Evolutionary conservation across 768 basidiomycete genomes (phyloP), one percentile per base, ranked within the genome.

Genomic region (Rhodotorula toruloides): DNA sequence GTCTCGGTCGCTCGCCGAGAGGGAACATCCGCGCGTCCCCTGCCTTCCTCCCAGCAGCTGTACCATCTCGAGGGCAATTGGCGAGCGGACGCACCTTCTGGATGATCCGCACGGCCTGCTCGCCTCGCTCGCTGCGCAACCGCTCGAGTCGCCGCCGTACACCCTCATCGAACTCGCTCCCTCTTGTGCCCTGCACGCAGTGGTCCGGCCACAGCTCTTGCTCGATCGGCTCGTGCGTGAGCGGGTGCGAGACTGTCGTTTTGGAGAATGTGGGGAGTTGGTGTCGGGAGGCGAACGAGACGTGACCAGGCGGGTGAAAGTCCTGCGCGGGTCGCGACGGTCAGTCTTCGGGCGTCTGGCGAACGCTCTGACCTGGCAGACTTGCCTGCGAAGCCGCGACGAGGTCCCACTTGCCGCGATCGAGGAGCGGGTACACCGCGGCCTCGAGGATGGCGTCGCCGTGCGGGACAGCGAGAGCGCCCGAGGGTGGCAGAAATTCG

Each of bases 121-220:
- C 2, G 58, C 65, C 16, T 34, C 60, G 5, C 46, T 52, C 4
- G 36, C 16, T 53, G 12, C 67, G 32, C 72, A 77, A 76, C 22
- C 83, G 76, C 44, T 84, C 77, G 16, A 79, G 77, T 43, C 83
- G 81, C 49, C 82, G 77, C 55, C 79, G 72, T n/a, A 90, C 72
- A 32, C 81, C 82, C 5, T 79, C 74, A 36, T 87, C 84, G 48
- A 90, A 81, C 71, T 84, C 82, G 25, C 83, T 82, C 3, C 90
- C 90, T 3, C 72, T 0, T 14, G 79, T 78, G 1, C 80, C 80
- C 58, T 82, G 83, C 31, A 90, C 82, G 72, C 89, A 90, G 75
- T 91, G 90, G 69, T 84, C 84, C 1, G 90, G 89, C 90, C 90
- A 91, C 39, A 91, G 77, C 34, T 83, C 81, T 76, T 88, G 87